Conservation (phyloP, 495 filamentous ascomycete genomes). For the Podospora anserina region DNA sequence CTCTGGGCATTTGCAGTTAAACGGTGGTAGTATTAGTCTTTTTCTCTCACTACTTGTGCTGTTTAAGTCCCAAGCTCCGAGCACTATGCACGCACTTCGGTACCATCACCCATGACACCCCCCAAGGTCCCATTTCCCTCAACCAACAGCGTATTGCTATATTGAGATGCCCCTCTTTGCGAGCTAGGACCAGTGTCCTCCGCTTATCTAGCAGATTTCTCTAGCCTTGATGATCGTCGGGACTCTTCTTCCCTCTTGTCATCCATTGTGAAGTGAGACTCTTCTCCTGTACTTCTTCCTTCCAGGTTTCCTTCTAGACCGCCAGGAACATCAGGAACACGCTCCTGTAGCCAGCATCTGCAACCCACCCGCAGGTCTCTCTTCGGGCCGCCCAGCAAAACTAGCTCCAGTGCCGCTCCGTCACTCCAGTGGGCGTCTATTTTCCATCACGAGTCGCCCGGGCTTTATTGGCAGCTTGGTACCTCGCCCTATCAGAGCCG, state of each 20-base stretch:
- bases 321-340: constrained; percentile 9
- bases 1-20: constrained; percentile 4
- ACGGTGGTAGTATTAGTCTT: not conserved
- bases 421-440: constrained; percentile 38
- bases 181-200: constrained; percentile 8
- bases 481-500: constrained; percentile 35
- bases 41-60: not conserved
- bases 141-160: constrained; percentile 9
- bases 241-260: constrained; percentile 9
- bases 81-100: constrained; percentile 20
- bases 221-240: constrained; percentile 12
- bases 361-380: constrained; percentile 24
- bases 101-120: constrained; percentile 17
- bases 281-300: not conserved
- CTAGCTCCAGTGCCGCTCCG: constrained; percentile 31
- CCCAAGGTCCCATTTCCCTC: constrained; percentile 8
- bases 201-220: constrained; percentile 17
- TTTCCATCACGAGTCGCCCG: constrained; percentile 33
- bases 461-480: constrained; percentile 32
- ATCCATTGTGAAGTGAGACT: constrained; percentile 5
- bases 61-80: not conserved
- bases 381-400: constrained; percentile 28
- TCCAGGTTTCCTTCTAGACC: constrained; percentile 1
- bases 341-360: constrained; percentile 21
- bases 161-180: constrained; percentile 21